A percentile compares a stretch with the other conserved stretches of the same genome.
Evolutionary conservation across 352 stramenopile species (phyloP).

Genomic region (Phytophthora megakarya): DNA sequence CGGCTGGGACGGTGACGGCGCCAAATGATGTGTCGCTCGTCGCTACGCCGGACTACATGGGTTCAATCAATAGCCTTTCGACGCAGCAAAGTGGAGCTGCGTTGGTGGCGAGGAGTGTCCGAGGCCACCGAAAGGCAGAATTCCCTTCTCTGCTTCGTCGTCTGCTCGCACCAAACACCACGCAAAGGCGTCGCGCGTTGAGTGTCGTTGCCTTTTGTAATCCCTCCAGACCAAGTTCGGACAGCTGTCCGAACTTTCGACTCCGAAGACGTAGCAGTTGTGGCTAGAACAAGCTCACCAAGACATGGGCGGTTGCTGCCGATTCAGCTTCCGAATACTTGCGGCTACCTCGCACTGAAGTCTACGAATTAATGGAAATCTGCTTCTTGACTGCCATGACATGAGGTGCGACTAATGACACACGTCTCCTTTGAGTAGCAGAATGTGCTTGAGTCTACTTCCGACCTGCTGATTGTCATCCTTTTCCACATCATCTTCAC

Average conservation of each 20-base stretch:
- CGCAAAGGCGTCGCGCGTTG: constrained; percentile 10
- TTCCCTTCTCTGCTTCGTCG: constrained; percentile 28
- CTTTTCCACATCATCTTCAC: too few species aligned
- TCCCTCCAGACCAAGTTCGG: too few species aligned
- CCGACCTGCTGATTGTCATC: too few species aligned
- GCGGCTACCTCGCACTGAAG: too few species aligned
- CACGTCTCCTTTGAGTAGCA: too few species aligned
- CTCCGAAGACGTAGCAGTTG: not conserved
- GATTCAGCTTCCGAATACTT: not conserved
- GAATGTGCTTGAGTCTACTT: too few species aligned
- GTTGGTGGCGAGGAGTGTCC: not conserved
- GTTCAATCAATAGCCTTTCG: constrained; percentile 19
- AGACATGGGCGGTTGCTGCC: not conserved
- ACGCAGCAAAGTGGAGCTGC: not conserved
- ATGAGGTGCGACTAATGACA: too few species aligned
- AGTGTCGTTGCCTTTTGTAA: constrained; percentile 1
- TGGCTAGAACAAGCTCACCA: not conserved
- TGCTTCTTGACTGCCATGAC: too few species aligned
- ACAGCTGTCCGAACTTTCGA: constrained; percentile 4
- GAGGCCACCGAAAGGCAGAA: constrained; percentile 20
- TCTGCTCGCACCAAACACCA: constrained; percentile 11
- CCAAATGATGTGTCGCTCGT: constrained; percentile 14
- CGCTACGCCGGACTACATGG: constrained; percentile 16
- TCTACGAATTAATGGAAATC: too few species aligned
- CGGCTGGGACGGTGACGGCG: constrained; percentile 1